phyloP scores from a whole-genome alignment of 306 rosid genomes.

The Cicer cuneatum region DNA sequence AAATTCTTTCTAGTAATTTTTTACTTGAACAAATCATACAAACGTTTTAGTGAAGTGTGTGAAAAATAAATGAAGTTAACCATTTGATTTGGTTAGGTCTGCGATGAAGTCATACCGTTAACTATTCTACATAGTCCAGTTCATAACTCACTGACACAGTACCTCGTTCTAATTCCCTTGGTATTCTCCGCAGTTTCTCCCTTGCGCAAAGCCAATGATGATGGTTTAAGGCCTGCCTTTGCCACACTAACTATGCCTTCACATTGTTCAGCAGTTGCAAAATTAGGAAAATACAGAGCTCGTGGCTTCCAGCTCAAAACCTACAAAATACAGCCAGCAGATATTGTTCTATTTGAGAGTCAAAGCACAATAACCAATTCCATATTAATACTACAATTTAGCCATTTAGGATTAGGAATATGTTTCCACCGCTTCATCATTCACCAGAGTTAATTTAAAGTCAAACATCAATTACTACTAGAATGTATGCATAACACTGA shows the following conservation, averaged over 20 bases:
- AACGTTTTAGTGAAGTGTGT: not conserved
- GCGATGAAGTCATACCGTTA: slow-evolving; percentile 22
- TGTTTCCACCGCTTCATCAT: not conserved
- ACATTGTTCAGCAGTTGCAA: slow-evolving; percentile 83
- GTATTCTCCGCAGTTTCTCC: slow-evolving; percentile 80
- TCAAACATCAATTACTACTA: slow-evolving; percentile 14
- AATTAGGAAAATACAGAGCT: slow-evolving; percentile 82
- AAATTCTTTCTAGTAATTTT: slow-evolving; percentile 37
- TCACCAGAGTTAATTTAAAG: slow-evolving; percentile 25
- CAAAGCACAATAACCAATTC: slow-evolving; percentile 34
- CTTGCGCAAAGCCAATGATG: slow-evolving; percentile 76
- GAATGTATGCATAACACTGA: slow-evolving; percentile 31
- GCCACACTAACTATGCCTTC: slow-evolving; percentile 62
- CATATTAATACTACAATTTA: not conserved
- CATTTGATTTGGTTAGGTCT: not conserved
- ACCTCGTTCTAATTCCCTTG: slow-evolving; percentile 90
- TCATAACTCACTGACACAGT: slow-evolving; percentile 19
- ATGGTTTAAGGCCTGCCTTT: slow-evolving; percentile 66
- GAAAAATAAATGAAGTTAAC: slow-evolving; percentile 10
- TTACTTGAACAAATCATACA: slow-evolving; percentile 13
- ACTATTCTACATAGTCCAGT: slow-evolving; percentile 23
- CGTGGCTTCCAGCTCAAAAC: slow-evolving; percentile 92
- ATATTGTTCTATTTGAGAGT: slow-evolving; percentile 11
- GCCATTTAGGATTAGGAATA: not conserved
- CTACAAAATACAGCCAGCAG: slow-evolving; percentile 45